phyloP scores from a whole-genome alignment of 1,139 yeast genomes.

The Yamadazyma friedrichii region DNA sequence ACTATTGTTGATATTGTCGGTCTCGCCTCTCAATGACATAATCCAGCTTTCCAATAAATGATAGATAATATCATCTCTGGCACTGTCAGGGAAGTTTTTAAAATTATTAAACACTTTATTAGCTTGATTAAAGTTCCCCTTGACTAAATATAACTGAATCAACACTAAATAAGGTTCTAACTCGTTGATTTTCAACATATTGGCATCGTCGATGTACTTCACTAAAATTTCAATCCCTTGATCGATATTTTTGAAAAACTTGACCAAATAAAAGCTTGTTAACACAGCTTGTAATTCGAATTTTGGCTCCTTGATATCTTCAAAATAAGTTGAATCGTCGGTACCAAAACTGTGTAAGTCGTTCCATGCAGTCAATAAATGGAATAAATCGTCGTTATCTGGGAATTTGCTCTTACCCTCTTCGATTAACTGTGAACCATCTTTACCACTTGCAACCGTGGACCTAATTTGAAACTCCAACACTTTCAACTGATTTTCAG shows the following conservation, averaged over 20 bases:
- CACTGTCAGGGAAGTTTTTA: constrained; percentile 40
- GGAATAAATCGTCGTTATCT: constrained; percentile 37
- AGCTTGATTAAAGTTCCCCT: constrained; percentile 40
- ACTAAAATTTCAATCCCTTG: constrained; percentile 37
- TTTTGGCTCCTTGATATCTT: constrained; percentile 32
- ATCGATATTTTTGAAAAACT: constrained; percentile 36
- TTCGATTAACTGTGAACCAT: constrained; percentile 43
- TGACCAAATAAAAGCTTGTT: constrained; percentile 42
- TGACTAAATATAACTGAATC: constrained; percentile 41
- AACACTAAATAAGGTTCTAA: constrained; percentile 46
- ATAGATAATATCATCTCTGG: constrained; percentile 66
- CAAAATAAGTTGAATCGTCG: constrained; percentile 37
- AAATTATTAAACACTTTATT: constrained; percentile 33
- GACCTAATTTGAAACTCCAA: constrained; percentile 46
- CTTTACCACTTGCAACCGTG: constrained; percentile 36
- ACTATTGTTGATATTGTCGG: constrained; percentile 56
- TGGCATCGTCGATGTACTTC: constrained; percentile 22
- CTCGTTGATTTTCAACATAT: constrained; percentile 24
- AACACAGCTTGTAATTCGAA: constrained; percentile 45
- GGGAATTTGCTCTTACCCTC: constrained; percentile 35
- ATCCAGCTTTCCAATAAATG: constrained; percentile 71
- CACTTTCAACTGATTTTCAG: constrained; percentile 38
- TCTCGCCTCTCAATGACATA: constrained; percentile 53
- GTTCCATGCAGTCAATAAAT: constrained; percentile 42
- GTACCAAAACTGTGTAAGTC: constrained; percentile 44